Percentiles rank a stretch among this genome's conserved stretches.
These are phyloP conservation scores for Seiridium cupressi DNA, from an alignment of 2,329 filamentous ascomycete genomes.

Conservation along the genomic window DNA sequence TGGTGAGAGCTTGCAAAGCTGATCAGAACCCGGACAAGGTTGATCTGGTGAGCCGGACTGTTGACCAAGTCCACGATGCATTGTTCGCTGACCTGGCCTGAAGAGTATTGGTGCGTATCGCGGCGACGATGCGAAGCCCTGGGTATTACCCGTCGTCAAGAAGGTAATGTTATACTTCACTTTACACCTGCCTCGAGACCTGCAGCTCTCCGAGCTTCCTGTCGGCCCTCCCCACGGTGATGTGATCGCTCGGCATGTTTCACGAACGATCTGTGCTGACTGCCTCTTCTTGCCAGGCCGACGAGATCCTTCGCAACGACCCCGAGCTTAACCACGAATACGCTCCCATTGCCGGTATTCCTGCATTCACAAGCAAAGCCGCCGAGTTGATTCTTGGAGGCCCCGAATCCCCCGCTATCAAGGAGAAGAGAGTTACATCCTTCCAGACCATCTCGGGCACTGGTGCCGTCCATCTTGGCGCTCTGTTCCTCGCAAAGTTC, in stretches of 20 bases:
- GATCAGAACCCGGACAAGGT: slow-evolving; percentile 80
- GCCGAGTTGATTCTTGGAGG: slow-evolving; percentile 83
- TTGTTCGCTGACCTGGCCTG: slow-evolving; percentile 10
- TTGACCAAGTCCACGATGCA: slow-evolving; percentile 6
- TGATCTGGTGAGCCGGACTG: slow-evolving; percentile 67
- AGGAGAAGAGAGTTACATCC: slow-evolving; percentile 77
- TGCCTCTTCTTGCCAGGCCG: slow-evolving; percentile 61
- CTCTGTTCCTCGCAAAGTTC: slow-evolving; percentile 91
- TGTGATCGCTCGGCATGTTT: not conserved
- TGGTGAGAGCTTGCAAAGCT: slow-evolving; percentile 83
- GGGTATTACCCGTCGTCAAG: slow-evolving; percentile 93
- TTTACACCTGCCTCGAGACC: slow-evolving; percentile 3
- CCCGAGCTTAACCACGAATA: slow-evolving; percentile 97
- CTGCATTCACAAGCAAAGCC: slow-evolving; percentile 82
- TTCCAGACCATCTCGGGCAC: slow-evolving; percentile 97
- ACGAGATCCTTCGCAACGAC: slow-evolving; percentile 84
- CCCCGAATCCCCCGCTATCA: slow-evolving; percentile 73
- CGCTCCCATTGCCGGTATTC: slow-evolving; percentile 87
- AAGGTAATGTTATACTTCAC: slow-evolving; percentile 61
- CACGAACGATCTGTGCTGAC: not conserved
- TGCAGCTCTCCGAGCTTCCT: not conserved
- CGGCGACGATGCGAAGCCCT: slow-evolving; percentile 93
- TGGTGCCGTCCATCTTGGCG: slow-evolving; percentile 89
- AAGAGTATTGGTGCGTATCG: slow-evolving; percentile 87
- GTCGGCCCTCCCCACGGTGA: not conserved